These are phyloP conservation scores for Uronychia setigera DNA, from an alignment of 73 alveolate species.

Conservation along the genomic window DNA sequence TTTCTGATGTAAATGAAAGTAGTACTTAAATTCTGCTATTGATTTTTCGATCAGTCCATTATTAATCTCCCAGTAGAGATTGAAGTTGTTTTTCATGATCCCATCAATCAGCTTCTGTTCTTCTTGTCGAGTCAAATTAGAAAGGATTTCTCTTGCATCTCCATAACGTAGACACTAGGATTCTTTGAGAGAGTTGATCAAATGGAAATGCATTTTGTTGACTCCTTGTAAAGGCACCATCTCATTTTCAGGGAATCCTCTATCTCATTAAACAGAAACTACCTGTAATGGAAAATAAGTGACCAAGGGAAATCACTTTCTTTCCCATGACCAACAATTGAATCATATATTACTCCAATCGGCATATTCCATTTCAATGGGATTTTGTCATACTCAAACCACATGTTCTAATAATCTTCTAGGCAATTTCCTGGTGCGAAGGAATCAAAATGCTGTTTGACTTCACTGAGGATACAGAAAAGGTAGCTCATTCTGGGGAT, in stretches of 20 bases:
- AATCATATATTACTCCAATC: conserved; percentile 47
- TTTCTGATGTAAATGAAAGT: not conserved
- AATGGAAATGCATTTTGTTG: conserved; percentile 18
- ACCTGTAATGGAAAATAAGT: conserved; percentile 47
- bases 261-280: conserved; percentile 5
- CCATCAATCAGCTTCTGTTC: conserved; percentile 43
- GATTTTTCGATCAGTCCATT: conserved; percentile 25
- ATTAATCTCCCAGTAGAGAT: conserved; percentile 35
- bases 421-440: conserved; percentile 8
- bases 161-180: conserved; percentile 36
- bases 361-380: conserved; percentile 60
- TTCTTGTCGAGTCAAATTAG: conserved; percentile 19
- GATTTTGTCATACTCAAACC: conserved; percentile 43
- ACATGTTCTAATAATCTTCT: conserved; percentile 33
- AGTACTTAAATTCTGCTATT: conserved; percentile 25
- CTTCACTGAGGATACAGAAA: conserved; percentile 27
- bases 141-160: conserved; percentile 25
- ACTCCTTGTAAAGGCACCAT: not conserved
- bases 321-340: conserved; percentile 33
- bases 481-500: conserved; percentile 53
- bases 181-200: conserved; percentile 39
- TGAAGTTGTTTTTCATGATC: conserved; percentile 20
- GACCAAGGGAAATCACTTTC: conserved; percentile 58
- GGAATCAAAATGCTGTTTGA: conserved; percentile 31
- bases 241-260: conserved; percentile 15